phyloP scores from a whole-genome alignment of 495 filamentous ascomycete species.

The Trichoderma gamsii region DNA sequence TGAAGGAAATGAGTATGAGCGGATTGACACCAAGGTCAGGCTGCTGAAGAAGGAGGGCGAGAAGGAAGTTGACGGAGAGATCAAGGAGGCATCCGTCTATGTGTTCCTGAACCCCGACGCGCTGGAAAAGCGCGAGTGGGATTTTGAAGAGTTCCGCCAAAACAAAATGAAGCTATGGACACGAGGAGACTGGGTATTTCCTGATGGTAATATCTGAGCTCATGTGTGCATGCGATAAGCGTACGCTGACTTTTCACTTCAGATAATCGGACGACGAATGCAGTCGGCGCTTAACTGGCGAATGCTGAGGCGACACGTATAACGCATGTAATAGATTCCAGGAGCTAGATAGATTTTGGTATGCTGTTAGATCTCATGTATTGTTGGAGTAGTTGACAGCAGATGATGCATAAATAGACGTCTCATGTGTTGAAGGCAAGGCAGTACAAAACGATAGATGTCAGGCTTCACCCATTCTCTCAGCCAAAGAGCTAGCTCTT shows the following conservation, averaged over 20 bases:
- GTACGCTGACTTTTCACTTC: not conserved
- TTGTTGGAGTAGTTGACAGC: no score
- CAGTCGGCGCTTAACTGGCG: conserved; percentile 23
- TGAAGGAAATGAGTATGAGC: conserved; percentile 71
- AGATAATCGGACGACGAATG: not conserved
- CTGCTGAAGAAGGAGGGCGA: conserved; percentile 37
- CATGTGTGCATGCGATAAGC: conserved; percentile 27
- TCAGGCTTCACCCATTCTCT: no score
- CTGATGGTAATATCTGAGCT: conserved; percentile 1
- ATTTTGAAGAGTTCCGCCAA: conserved; percentile 65
- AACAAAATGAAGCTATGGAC: conserved; percentile 58
- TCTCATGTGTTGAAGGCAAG: no score
- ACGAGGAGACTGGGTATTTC: conserved; percentile 27
- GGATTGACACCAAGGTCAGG: conserved; percentile 53
- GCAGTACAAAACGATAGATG: no score
- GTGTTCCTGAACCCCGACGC: conserved; percentile 50
- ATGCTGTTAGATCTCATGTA: no score
- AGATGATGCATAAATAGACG: no score
- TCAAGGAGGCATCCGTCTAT: conserved; percentile 68
- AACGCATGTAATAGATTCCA: no score
- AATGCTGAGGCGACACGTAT: no score
- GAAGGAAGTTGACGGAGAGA: conserved; percentile 45
- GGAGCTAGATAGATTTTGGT: no score
- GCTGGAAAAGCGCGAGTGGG: conserved; percentile 72
- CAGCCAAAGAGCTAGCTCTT: no score